Evolutionary conservation across 2,329 filamentous ascomycete species (phyloP), one percentile per base, ranked within the genome.

Genomic region (Blastomyces percursus): DNA sequence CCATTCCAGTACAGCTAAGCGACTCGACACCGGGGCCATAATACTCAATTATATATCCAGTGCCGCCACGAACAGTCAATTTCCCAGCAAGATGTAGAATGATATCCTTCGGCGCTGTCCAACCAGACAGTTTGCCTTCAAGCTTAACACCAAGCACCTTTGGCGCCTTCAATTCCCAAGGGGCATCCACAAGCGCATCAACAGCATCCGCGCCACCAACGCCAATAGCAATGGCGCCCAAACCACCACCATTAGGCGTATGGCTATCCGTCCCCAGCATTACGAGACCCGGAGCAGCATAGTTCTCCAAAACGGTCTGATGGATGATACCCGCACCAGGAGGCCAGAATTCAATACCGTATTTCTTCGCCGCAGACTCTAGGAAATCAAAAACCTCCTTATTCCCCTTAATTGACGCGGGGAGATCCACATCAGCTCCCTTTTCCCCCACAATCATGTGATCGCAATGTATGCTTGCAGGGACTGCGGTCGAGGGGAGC

Each of bases 231-330:
- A 96, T 91, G 3, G 91, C 92, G 68, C 89, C 91, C 61, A 97
- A 80, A 64, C 94, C 94, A 69, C 94, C 94, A n/a, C 91, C 94
- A 73, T 97, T 99, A 52, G 94, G 94, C 55, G 91, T 96, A 77
- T 99, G 94, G 71, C 90, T 96, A 77, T 99, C 94, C 38, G 94
- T 99, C 62, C 94, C 94, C 50, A 99, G 84, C 91, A 99, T 97
- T 92, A 99, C 96, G 69, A 97, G 78, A 59, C 94, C 94, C 24
- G 94, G 94, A n/a, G 93, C 86, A 42, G 92, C 90, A 74, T 99
- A 99, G 78, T 99, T 97, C 80, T 99, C 94, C 69, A 99, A 78
- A 27, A 99, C 94, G 60, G 90, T 96, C 82, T 99, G 94, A 78
- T 99, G 94, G 68, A 99, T 96, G 68, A 96, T 96, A 66, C 91